Evolutionary conservation across 768 basidiomycete genomes (phyloP), one percentile per base, ranked within the genome.

Genomic region (Hygrocybe coccinea): DNA sequence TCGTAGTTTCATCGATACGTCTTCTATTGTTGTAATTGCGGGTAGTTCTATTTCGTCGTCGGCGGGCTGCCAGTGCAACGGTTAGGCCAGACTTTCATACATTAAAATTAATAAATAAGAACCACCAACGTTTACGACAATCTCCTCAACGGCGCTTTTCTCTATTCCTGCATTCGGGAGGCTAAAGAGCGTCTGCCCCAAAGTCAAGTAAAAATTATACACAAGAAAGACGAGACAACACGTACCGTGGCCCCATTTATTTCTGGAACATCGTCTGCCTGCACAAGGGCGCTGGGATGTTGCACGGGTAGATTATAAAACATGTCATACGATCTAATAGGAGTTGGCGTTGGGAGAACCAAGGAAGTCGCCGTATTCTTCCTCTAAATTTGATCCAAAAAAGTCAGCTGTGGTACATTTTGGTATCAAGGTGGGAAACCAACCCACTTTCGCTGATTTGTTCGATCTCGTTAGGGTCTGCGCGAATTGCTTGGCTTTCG

Each of bases 181-280:
- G 34, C 54, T 67, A 56, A 69, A 72, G 8, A 72, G 56, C 33
- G 61, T 65, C 70, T 71, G 48, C 8, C n/a, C 19, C 21, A 35
- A 11, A 17, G 2, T 39, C 10, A 34, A 19, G n/a, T 55, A 35
- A 34, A 49, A 22, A 33, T 46, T 21, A n/a, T n/a, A n/a, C n/a
- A n/a, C n/a, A 2, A 15, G 17, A 7, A 43, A n/a, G 24, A 55
- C 46, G 64, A 61, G 47, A 29, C 29, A 22, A 46, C 17, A 21
- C 44, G 3, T 22, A 46, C 44, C 22, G n/a, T 5, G 6, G 7
- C 22, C 7, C n/a, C 17, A 4, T 46, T 17, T 2, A n/a, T 17
- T 5, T 61, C 61, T 35, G 62, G 55, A 7, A 63, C 56, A 39
- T 59, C 52, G 3, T 61, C 56, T 25, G 22, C 17, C 22, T 46